Percentiles rank a stretch among this genome's conserved stretches.
Conservation (phyloP, 2,329 filamentous ascomycete species). For the Didymosphaeria variabile region DNA sequence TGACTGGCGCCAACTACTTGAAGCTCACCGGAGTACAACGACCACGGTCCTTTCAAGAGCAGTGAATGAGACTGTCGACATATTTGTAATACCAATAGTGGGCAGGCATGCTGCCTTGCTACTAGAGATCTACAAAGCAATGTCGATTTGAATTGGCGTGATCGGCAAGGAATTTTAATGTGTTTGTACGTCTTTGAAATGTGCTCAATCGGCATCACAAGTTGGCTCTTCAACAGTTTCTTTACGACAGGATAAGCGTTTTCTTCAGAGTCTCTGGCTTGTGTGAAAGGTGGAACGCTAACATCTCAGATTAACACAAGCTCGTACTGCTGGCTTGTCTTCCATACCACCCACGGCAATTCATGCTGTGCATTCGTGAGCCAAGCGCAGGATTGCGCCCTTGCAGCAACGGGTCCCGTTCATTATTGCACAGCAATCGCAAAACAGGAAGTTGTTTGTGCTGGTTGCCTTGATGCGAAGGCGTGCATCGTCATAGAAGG, state of each 20-base stretch:
- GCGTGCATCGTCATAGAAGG: constrained; percentile 16
- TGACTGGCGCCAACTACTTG: background rate
- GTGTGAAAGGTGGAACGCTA: background rate
- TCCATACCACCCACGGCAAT: no score
- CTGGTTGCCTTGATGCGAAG: background rate
- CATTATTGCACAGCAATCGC: background rate
- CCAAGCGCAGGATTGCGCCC: background rate
- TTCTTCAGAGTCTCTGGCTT: background rate
- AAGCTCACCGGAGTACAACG: background rate
- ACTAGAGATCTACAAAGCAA: background rate
- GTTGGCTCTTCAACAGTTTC: background rate
- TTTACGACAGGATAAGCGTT: no score
- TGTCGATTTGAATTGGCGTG: no score
- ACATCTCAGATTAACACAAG: background rate
- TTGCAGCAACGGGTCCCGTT: background rate
- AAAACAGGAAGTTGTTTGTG: background rate
- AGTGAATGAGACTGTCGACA: background rate
- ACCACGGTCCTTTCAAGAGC: background rate
- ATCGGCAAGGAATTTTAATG: background rate
- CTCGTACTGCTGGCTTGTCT: background rate
- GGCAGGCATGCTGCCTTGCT: background rate
- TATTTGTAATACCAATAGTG: background rate
- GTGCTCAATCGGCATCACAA: background rate
- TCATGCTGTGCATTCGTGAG: background rate
- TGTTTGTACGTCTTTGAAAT: background rate